Base-by-base conservation (phyloP, 345 rosid genomes). In the Moricandia moricandioides region DNA sequence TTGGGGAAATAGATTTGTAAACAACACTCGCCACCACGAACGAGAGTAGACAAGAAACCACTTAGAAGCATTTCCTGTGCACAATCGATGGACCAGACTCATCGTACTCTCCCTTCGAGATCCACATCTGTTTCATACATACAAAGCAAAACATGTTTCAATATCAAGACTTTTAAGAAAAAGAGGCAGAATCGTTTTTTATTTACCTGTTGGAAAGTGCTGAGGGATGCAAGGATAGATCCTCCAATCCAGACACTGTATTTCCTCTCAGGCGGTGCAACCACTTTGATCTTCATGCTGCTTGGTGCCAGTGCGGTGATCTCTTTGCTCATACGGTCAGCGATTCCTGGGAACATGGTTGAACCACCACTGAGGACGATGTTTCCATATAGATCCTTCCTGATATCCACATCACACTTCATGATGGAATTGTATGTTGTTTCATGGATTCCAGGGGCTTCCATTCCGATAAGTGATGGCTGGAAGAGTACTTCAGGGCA, bases 11-110 rank as follows among this genome's bases (percentile, higher is more conserved):
- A 77, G 71, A 64, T 64, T 12, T 64, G 71, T 70, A 77, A 43
- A 31, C 71, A 70, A 57, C 17, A 70, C 76, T 77, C 75, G 70
- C 71, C 80, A 70, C 74, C 74, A 68, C 40, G 68, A 61, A 37
- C 51, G n/a, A 14, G 17, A 27, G n/a, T n/a, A n/a, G 8, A 18
- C 47, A 40, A 13, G 70, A 62, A 54, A 27, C 39, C 52, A 6
- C 80, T 75, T 69, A 85, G 81, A 85, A 85, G 82, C 86, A 85
- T 65, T 85, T 85, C 83, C 88, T 83, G 82, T 85, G 88, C 34
- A 85, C 88, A 43, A 83, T 85, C 4, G 86, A 83, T 39, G 88
- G 88, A 76, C 86, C 88, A 18, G 88, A 85, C 60, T 85, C 88
- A 30, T 85, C 88, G 58, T 85, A 85, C 69, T 85, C 88, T 21